phyloP scores from a whole-genome alignment of 2,329 filamentous ascomycete genomes.

The Lasiodiplodia theobromae region DNA sequence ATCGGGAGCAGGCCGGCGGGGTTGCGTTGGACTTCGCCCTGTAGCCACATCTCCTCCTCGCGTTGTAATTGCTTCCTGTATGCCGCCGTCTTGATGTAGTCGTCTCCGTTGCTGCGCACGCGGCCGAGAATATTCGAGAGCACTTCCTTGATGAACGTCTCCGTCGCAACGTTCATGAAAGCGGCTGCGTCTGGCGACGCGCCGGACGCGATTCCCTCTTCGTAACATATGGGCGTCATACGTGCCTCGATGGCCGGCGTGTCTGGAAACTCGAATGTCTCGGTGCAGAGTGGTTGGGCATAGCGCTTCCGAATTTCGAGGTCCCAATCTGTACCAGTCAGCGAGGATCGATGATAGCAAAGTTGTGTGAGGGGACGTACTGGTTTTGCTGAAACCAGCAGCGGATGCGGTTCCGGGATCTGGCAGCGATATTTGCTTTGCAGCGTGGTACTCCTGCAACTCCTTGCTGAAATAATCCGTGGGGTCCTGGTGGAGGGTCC shows the following conservation, averaged over 20 bases:
- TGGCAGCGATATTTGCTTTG: slow-evolving; percentile 54
- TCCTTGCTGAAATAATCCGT: slow-evolving; percentile 34
- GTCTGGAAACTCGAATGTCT: slow-evolving; percentile 70
- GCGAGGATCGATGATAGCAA: background rate
- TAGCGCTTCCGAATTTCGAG: slow-evolving; percentile 71
- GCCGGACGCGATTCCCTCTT: slow-evolving; percentile 65
- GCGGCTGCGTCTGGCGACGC: slow-evolving; percentile 62
- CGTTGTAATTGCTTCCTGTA: slow-evolving; percentile 76
- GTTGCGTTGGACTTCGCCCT: slow-evolving; percentile 77
- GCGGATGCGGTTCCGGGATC: slow-evolving; percentile 73
- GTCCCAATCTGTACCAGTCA: slow-evolving; percentile 60
- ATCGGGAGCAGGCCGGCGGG: slow-evolving; percentile 80
- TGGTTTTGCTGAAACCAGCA: slow-evolving; percentile 79
- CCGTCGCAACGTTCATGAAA: slow-evolving; percentile 66
- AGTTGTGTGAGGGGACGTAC: slow-evolving; percentile 56
- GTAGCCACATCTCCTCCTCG: slow-evolving; percentile 76
- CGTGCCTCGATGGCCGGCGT: slow-evolving; percentile 63
- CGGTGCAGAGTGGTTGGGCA: slow-evolving; percentile 65
- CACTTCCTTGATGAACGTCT: slow-evolving; percentile 69
- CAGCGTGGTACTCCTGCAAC: slow-evolving; percentile 46
- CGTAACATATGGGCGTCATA: slow-evolving; percentile 71
- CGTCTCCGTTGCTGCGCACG: slow-evolving; percentile 62
- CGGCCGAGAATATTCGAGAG: slow-evolving; percentile 62
- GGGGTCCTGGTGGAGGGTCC: slow-evolving; percentile 25
- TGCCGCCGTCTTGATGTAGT: slow-evolving; percentile 74